Conservation (phyloP, 805 yeast species). For the Barnettozyma siamensis region DNA sequence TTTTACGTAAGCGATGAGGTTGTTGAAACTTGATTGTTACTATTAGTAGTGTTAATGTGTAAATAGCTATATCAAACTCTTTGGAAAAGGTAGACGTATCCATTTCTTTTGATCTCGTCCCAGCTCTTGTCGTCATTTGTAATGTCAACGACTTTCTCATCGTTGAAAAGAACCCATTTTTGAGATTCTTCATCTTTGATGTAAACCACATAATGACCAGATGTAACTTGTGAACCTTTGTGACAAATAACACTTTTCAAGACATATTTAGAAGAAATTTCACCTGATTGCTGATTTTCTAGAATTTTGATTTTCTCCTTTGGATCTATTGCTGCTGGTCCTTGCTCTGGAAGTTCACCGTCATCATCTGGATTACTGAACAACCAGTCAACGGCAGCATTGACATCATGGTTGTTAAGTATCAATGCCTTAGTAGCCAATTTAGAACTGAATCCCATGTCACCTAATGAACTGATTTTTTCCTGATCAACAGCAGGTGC, state of each 20-base stretch:
- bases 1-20: background rate
- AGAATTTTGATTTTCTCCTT: constrained; percentile 10
- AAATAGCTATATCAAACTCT: background rate
- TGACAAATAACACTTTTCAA: constrained; percentile 72
- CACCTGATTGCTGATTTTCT: constrained; percentile 1
- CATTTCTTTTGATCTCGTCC: constrained; percentile 35
- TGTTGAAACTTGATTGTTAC: too few species aligned
- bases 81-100: constrained; percentile 39
- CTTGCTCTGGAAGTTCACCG: constrained; percentile 40
- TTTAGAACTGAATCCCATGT: constrained; percentile 73
- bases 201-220: constrained; percentile 86
- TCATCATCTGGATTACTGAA: constrained; percentile 77
- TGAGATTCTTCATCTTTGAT: constrained; percentile 36
- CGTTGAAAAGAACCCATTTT: constrained; percentile 74
- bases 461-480: constrained; percentile 41
- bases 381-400: constrained; percentile 87
- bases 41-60: too few species aligned
- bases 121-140: constrained; percentile 30
- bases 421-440: constrained; percentile 71
- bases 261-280: constrained; percentile 32
- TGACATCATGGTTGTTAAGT: constrained; percentile 53
- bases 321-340: constrained; percentile 4
- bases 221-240: constrained; percentile 79
- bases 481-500: constrained; percentile 27
- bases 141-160: constrained; percentile 72